Evolutionary conservation across 148 eudicot species (phyloP).

Genomic region (Polygonum aviculare): DNA sequence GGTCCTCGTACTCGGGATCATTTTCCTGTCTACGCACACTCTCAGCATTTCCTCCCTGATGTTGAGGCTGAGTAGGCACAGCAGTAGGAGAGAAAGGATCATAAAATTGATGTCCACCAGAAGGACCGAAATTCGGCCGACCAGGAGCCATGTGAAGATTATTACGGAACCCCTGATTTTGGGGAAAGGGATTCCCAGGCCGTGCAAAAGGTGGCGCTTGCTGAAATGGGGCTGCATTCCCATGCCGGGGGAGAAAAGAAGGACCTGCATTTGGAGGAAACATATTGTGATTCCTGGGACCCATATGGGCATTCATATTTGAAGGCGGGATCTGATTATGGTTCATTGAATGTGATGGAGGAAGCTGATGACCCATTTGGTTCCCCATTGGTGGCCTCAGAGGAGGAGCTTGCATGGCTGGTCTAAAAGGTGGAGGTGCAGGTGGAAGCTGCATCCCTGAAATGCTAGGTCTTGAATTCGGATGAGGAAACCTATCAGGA

Average conservation of each 20-base stretch:
- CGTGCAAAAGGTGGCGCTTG: conserved; percentile 24
- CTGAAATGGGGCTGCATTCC: conserved; percentile 33
- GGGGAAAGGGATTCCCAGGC: conserved; percentile 25
- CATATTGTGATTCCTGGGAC: conserved; percentile 38
- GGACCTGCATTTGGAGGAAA: conserved; percentile 27
- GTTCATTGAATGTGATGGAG: conserved; percentile 5
- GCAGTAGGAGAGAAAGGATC: conserved; percentile 85
- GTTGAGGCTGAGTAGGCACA: conserved; percentile 29
- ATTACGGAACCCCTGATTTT: conserved; percentile 31
- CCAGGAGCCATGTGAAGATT: conserved; percentile 10
- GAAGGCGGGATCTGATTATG: conserved; percentile 28
- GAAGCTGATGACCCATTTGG: conserved; percentile 38
- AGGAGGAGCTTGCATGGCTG: conserved; percentile 31
- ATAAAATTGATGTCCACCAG: conserved; percentile 57
- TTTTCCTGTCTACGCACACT: conserved; percentile 43
- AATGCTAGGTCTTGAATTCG: conserved; percentile 29
- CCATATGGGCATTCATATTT: conserved; percentile 33
- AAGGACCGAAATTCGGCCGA: conserved; percentile 14
- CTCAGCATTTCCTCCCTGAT: conserved; percentile 28
- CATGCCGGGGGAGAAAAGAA: conserved; percentile 38
- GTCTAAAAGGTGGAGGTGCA: conserved; percentile 43
- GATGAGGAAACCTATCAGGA: conserved; percentile 34
- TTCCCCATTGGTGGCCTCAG: conserved; percentile 40
- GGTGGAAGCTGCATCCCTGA: conserved; percentile 28
- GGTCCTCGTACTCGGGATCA: conserved; percentile 87